These are phyloP conservation scores for Anacardium occidentale DNA, from an alignment of 345 rosid species.

Conservation along the genomic window DNA sequence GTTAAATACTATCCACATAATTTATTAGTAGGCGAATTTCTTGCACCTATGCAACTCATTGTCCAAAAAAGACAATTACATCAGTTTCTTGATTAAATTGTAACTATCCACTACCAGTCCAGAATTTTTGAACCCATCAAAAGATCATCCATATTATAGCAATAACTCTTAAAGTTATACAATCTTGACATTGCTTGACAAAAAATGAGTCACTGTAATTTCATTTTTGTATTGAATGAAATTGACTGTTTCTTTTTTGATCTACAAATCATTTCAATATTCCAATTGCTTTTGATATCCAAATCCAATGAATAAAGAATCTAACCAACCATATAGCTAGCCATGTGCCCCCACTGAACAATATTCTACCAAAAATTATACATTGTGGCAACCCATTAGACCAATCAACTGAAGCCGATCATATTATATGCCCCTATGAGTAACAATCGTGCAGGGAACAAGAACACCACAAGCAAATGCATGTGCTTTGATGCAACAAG, in stretches of 20 bases:
- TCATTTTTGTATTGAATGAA: constrained; percentile 16
- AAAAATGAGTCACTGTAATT: not conserved
- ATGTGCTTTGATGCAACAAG: constrained; percentile 76
- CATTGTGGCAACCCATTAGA: not conserved
- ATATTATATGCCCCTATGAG: constrained; percentile 54
- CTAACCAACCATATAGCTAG: constrained; percentile 27
- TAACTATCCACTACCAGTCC: too few relatives aligned
- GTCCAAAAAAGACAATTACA: too few relatives aligned
- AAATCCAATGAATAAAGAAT: constrained; percentile 50
- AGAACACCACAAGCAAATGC: constrained; percentile 72
- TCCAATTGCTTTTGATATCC: constrained; percentile 9
- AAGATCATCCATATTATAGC: not conserved
- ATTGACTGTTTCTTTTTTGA: not conserved
- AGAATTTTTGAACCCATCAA: not conserved
- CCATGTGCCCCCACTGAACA: constrained; percentile 26
- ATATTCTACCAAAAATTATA: constrained; percentile 15
- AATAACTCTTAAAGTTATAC: not conserved
- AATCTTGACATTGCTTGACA: not conserved
- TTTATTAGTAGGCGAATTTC: not conserved
- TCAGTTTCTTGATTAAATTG: too few relatives aligned
- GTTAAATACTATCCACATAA: constrained; percentile 13
- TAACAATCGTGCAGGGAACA: constrained; percentile 66
- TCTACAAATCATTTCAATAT: constrained; percentile 10
- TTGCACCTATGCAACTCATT: not conserved
- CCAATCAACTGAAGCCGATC: constrained; percentile 34